Evolutionary conservation across 495 filamentous ascomycete genomes (phyloP), one percentile per base, ranked within the genome.

Genomic region (Neurospora sublineolata): DNA sequence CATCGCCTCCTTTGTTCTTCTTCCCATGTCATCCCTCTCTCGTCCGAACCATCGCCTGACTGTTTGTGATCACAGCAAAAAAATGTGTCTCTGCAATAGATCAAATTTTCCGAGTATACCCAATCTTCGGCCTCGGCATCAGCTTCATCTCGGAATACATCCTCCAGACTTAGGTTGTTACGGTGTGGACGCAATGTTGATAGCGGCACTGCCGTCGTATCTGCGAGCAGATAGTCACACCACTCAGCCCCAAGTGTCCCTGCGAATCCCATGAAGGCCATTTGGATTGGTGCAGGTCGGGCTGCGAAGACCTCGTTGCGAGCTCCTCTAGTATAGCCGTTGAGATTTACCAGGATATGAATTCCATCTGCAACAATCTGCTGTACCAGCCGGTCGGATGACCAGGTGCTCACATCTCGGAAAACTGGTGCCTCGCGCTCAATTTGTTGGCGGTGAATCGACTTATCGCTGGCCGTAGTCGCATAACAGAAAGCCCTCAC

Each of bases 181-280:
- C 92, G 86, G 74, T 88, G 89, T 2, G 93, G 93, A 30, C 93
- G 88, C 69, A 98, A 82, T 8, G 94, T 97, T 6, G 89, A 88
- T 6, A 84, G 85, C 0, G 95, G 96, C 69, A 99, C 90, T 0
- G 95, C 94, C 9, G 92, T 92, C 60, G 90, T 83, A 76, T 99
- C 95, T 4, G 95, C 94, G 37, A 98, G 87, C 37, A 99, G 88
- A 76, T 99, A 99, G 76, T 99, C 95, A 78, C 95, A 99, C 95
- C 95, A 99, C 77, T 98, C 95, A 37, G 95, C 95, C 12, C 96
- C 95, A 10, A 99, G 85, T 3, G 95, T 97, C 8, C 95, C 95
- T 1, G 95, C 95, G 80, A 99, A 98, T 2, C 95, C 95, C 95
- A 99, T 99, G 79, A 99, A 99, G 0, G 95, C 97, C 95, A 99